Conservation (phyloP, 495 filamentous ascomycete species). For the Evernia prunastri region DNA sequence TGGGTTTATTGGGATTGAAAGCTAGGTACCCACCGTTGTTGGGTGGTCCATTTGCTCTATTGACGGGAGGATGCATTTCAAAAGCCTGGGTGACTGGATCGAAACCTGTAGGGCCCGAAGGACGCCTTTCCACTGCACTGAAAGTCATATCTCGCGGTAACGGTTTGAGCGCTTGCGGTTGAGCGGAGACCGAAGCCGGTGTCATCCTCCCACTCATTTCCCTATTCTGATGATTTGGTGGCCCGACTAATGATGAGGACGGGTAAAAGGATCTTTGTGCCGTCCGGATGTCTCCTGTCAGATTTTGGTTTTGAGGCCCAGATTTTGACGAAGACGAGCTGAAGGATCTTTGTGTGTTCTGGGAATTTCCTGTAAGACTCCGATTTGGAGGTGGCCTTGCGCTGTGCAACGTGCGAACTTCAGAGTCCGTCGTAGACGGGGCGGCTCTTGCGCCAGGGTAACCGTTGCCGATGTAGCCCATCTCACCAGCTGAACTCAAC, state of each 20-base stretch:
- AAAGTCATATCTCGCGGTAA: conserved; percentile 15
- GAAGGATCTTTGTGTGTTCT: conserved; percentile 22
- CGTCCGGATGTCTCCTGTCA: conserved; percentile 3
- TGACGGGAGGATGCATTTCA: conserved; percentile 23
- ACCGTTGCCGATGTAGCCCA: conserved; percentile 50
- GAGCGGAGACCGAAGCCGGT: conserved; percentile 2
- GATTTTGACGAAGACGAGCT: conserved; percentile 6
- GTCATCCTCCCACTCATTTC: conserved; percentile 14
- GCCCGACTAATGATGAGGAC: conserved; percentile 4
- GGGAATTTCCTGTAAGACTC: conserved; percentile 18
- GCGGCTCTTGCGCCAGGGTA: conserved; percentile 26
- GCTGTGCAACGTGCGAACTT: neutral
- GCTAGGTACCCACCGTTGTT: conserved; percentile 29
- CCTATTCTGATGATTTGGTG: conserved; percentile 22
- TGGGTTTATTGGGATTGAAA: conserved; percentile 28
- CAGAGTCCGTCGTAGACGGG: conserved; percentile 20
- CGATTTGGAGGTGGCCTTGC: conserved; percentile 18
- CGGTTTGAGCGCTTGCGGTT: conserved; percentile 9
- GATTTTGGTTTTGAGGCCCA: conserved; percentile 12
- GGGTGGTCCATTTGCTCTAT: conserved; percentile 17
- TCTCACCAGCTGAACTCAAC: conserved; percentile 49
- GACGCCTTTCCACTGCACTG: neutral
- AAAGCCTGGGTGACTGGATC: conserved; percentile 23
- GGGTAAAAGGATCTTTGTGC: conserved; percentile 24
- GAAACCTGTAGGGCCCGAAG: conserved; percentile 2